A percentile compares a stretch with the other conserved stretches of the same genome.
Conservation (phyloP, 2,329 filamentous ascomycete genomes). For the Fusarium sp. region DNA sequence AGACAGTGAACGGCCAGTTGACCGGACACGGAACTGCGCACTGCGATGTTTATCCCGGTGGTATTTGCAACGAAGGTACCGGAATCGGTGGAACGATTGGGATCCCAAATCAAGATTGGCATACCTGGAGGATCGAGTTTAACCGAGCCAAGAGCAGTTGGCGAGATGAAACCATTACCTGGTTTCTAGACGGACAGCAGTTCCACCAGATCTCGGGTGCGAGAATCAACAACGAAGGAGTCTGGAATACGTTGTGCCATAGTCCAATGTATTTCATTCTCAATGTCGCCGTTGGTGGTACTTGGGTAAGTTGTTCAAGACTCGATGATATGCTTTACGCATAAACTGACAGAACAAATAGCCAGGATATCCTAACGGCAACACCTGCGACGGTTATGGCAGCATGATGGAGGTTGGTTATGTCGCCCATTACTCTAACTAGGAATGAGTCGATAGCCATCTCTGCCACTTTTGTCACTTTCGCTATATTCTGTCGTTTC, state of each 20-base stretch:
- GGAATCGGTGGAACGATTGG: conserved; percentile 53
- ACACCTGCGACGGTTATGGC: conserved; percentile 57
- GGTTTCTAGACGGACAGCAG: conserved; percentile 59
- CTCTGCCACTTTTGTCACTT: rapidly evolving
- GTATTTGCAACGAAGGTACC: conserved; percentile 60
- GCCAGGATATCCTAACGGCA: conserved; percentile 59
- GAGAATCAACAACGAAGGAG: conserved; percentile 55
- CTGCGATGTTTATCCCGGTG: conserved; percentile 49
- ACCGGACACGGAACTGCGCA: conserved; percentile 36
- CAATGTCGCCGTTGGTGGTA: conserved; percentile 65
- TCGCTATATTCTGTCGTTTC: rapidly evolving
- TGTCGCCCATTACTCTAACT: conserved; percentile 53
- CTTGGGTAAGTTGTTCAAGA: conserved; percentile 54
- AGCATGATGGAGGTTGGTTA: conserved; percentile 63
- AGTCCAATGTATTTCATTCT: conserved; percentile 62
- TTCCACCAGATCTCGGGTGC: conserved; percentile 58
- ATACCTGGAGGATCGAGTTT: conserved; percentile 61
- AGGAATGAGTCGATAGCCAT: rapidly evolving
- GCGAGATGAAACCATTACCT: conserved; percentile 61
- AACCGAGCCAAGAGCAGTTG: conserved; percentile 59
- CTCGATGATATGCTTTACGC: rapidly evolving
- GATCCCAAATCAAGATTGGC: conserved; percentile 52
- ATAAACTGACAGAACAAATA: conserved; percentile 33
- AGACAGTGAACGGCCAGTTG: conserved; percentile 35
- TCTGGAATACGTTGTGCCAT: conserved; percentile 62